Evolutionary conservation across 805 yeast genomes (phyloP), one percentile per base, ranked within the genome.

Genomic region (Candida nanaspora): DNA sequence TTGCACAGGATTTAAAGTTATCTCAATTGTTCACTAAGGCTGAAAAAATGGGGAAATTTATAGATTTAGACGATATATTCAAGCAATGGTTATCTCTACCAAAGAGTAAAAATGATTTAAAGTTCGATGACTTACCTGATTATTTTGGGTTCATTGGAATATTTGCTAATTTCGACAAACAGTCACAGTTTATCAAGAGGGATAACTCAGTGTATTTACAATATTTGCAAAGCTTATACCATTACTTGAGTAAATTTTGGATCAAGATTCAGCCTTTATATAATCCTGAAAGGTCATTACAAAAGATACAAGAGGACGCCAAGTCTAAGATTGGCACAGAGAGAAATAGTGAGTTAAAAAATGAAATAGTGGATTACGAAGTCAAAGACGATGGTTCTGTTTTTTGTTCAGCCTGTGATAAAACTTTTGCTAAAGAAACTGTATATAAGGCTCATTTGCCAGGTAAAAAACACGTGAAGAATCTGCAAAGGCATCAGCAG

Each of bases 391-490:
- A 59, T 21, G 59, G 53, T 2, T 42, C 52, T 4, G 43, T 74
- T 1, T 82, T 58, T 48, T 91, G 97, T 55, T 46, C 58, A 4
- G 69, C 72, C 0, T 91, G 97, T 55, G 68, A 73, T 23, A 82
- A 76, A 52, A 42, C 51, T 16, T 88, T 86, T 55, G 63, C 83
- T 13, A 81, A 82, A 39, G 63, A 63, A 22, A 62, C 87, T 0
- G 93, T 85, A 0, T 88, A 68, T 54, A 60, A 71, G 4, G 79
- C 74, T 3, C 97, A 91, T 66, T 58, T 86, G 21, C 44, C 51
- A 1, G 95, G 96, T 1, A 85, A 83, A 55, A 81, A 80, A 49
- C 97, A 91, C 55, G 62, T 69, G 42, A 81, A 78, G 48, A 76
- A 76, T 30, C 54, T 49, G 0, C 51, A 18, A 22, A 47, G 44